phyloP scores from a whole-genome alignment of 73 alveolate genomes.

The Vitrella brassicaformis region DNA sequence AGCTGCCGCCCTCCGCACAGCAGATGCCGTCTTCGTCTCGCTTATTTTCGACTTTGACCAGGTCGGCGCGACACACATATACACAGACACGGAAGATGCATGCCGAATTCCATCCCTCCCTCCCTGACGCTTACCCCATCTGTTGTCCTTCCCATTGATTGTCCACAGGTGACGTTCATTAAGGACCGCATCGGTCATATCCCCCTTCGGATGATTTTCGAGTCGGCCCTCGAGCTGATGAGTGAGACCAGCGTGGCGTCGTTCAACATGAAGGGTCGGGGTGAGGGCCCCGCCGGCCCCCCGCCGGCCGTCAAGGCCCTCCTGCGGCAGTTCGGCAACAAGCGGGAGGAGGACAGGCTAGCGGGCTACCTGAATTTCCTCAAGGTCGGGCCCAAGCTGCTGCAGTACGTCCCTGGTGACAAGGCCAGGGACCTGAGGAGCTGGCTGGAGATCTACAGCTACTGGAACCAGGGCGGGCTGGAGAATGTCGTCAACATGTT shows the following conservation, averaged over 20 bases:
- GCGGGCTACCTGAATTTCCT: constrained; percentile 25
- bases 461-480: neutral
- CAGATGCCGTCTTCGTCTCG: neutral
- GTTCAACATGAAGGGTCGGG: neutral
- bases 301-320: neutral
- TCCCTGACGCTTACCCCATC: too few species aligned
- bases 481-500: neutral
- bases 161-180: too few species aligned
- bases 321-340: neutral
- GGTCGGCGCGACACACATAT: too few species aligned
- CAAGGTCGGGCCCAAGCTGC: constrained; percentile 23
- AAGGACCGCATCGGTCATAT: too few species aligned
- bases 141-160: too few species aligned
- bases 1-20: neutral
- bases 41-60: neutral
- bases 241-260: neutral
- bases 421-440: neutral
- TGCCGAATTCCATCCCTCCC: too few species aligned
- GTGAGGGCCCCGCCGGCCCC: neutral
- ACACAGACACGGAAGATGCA: too few species aligned
- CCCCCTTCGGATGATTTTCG: constrained; percentile 28
- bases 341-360: constrained; percentile 19
- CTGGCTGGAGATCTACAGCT: neutral
- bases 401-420: constrained; percentile 11
- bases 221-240: constrained; percentile 36